A percentile compares a stretch with the other conserved stretches of the same genome.
These are phyloP conservation scores for Paragyromitra xinjiangensis DNA, from an alignment of 495 filamentous ascomycete genomes.

Conservation along the genomic window DNA sequence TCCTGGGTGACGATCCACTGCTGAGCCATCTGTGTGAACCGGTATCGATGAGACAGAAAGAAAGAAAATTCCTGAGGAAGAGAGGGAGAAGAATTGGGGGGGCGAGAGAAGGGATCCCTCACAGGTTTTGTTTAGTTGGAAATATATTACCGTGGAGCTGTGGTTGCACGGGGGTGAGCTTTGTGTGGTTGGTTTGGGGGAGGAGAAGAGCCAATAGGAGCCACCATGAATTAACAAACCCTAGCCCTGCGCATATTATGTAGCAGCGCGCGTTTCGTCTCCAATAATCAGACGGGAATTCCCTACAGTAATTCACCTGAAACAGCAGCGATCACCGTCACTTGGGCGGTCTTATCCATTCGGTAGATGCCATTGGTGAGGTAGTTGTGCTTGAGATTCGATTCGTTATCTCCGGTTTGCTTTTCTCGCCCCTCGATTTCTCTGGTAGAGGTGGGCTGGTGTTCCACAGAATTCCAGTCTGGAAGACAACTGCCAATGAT, in stretches of 20 bases:
- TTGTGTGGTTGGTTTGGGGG: slow-evolving; percentile 18
- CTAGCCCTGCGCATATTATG: background rate
- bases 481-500: background rate
- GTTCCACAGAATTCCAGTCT: background rate
- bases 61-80: slow-evolving; percentile 20
- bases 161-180: slow-evolving; percentile 28
- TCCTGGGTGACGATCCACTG: slow-evolving; percentile 96
- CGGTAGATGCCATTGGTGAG: background rate
- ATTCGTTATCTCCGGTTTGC: background rate
- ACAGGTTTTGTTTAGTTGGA: slow-evolving; percentile 7
- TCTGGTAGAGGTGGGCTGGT: background rate
- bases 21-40: slow-evolving; percentile 62
- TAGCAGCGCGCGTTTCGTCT: background rate
- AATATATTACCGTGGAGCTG: slow-evolving; percentile 31
- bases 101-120: slow-evolving; percentile 8
- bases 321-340: slow-evolving; percentile 1
- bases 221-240: background rate
- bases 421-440: background rate
- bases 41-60: slow-evolving; percentile 32
- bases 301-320: background rate
- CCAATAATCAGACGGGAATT: too few relatives aligned
- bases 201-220: background rate
- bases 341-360: background rate
- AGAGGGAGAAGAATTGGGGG: slow-evolving; percentile 34
- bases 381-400: background rate